Conservation (phyloP, 2,329 filamentous ascomycete species). For the Colletotrichum truncatum region DNA sequence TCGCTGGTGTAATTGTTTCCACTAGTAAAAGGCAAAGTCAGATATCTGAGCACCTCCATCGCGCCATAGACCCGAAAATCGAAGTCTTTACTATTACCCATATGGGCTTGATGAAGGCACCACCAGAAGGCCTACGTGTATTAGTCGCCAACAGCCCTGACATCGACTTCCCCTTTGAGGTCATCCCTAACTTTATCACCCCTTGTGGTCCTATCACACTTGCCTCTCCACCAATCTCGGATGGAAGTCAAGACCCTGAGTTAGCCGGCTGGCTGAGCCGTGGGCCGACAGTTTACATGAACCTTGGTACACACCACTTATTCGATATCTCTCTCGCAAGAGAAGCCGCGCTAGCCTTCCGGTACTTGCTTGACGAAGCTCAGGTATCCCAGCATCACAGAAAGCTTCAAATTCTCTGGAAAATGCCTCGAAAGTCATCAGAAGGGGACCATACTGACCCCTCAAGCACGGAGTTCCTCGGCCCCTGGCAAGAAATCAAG, state of each 20-base stretch:
- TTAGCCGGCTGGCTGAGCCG: not conserved
- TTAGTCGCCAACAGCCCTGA: slow-evolving; percentile 21
- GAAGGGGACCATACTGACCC: not conserved
- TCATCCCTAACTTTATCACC: not conserved
- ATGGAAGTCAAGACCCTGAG: not conserved
- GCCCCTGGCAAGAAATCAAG: slow-evolving; percentile 26
- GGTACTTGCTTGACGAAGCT: slow-evolving; percentile 7
- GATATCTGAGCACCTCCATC: not conserved
- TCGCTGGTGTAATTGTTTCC: not conserved
- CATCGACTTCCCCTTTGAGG: slow-evolving; percentile 15
- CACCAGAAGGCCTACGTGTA: not conserved
- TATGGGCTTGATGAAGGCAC: slow-evolving; percentile 36
- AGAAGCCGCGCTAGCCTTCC: slow-evolving; percentile 23
- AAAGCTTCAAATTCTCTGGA: slow-evolving; percentile 49
- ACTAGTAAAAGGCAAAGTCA: not conserved
- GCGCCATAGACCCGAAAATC: slow-evolving; percentile 32
- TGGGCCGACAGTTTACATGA: slow-evolving; percentile 24
- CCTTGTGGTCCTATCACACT: slow-evolving; percentile 11
- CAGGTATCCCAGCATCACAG: slow-evolving; percentile 4
- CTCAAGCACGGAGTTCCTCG: not conserved
- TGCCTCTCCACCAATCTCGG: not conserved
- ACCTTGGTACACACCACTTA: slow-evolving; percentile 34
- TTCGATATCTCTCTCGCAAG: slow-evolving; percentile 30
- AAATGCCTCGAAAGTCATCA: slow-evolving; percentile 36
- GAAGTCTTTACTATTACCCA: slow-evolving; percentile 49